phyloP scores from a whole-genome alignment of 495 filamentous ascomycete species.

The Penicillium egyptiacum region DNA sequence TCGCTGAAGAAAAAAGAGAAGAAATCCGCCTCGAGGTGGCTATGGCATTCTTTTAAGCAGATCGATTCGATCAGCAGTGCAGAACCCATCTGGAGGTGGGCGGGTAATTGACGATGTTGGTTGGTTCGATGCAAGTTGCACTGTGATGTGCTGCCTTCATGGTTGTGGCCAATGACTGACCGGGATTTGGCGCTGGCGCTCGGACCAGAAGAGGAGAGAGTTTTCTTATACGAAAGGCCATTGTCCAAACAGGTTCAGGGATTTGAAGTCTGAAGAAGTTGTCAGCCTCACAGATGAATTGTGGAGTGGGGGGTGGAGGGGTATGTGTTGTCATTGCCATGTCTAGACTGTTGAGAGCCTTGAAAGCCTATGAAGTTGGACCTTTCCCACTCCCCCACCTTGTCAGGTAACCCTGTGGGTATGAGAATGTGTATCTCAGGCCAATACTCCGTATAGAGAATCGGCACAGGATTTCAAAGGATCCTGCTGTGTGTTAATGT shows the following conservation, averaged over 20 bases:
- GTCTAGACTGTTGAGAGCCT: background rate
- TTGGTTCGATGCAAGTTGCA: slow-evolving; percentile 21
- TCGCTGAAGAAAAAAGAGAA: slow-evolving; percentile 63
- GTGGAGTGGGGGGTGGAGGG: background rate
- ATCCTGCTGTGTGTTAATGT: background rate
- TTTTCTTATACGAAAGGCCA: background rate
- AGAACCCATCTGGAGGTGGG: slow-evolving; percentile 12
- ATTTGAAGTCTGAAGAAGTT: background rate
- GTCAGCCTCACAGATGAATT: background rate
- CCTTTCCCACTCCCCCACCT: background rate
- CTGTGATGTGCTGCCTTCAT: slow-evolving; percentile 18
- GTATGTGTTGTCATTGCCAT: background rate
- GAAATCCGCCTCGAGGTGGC: slow-evolving; percentile 38
- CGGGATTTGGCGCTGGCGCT: slow-evolving; percentile 17
- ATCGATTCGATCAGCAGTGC: slow-evolving; percentile 18
- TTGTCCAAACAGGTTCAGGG: background rate
- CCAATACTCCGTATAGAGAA: background rate
- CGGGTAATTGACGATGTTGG: slow-evolving; percentile 25
- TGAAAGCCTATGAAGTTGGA: background rate
- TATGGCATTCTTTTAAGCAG: slow-evolving; percentile 39
- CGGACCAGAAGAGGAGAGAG: slow-evolving; percentile 10
- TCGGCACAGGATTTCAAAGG: background rate
- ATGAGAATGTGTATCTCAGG: background rate
- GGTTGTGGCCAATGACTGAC: slow-evolving; percentile 11
- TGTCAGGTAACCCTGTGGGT: too few species aligned